phyloP scores from a whole-genome alignment of 441 rosid species.

The Gossypium aridum region DNA sequence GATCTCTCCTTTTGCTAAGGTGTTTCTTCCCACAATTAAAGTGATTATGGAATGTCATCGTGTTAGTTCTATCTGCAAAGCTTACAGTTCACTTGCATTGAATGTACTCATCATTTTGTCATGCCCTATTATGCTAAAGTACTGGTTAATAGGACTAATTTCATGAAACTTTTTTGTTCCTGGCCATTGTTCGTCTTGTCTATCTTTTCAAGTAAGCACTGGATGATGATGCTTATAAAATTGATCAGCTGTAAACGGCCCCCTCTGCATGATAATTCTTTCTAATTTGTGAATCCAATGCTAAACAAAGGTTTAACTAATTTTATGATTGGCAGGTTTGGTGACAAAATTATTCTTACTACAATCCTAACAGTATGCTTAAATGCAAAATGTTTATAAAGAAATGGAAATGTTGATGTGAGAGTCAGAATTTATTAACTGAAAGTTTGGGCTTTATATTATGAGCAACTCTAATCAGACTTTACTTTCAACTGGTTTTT shows the following conservation, averaged over 20 bases:
- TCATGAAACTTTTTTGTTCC: neutral
- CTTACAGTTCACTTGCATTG: neutral
- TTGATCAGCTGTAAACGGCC: neutral
- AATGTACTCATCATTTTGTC: neutral
- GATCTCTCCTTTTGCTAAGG: neutral
- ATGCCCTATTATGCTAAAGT: neutral
- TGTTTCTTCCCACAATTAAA: neutral
- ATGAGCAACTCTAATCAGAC: neutral
- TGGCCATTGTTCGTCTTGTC: neutral
- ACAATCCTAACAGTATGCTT: neutral
- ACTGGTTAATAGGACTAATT: neutral
- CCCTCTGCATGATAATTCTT: neutral
- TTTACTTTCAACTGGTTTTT: constrained; percentile 15
- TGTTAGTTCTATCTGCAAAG: neutral
- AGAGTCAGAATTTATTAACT: neutral
- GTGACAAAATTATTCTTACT: neutral
- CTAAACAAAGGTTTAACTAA: neutral
- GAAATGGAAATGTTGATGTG: neutral
- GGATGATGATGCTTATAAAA: neutral
- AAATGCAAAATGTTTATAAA: neutral
- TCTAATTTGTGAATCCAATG: too few relatives aligned
- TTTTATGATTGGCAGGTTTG: neutral
- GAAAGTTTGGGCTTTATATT: neutral
- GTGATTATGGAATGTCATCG: too few relatives aligned
- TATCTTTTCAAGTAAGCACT: neutral